A percentile compares a stretch with the other conserved stretches of the same genome.
These are phyloP conservation scores for Silene noctiflora DNA, from an alignment of 179 eudicot genomes.

Conservation along the genomic window DNA sequence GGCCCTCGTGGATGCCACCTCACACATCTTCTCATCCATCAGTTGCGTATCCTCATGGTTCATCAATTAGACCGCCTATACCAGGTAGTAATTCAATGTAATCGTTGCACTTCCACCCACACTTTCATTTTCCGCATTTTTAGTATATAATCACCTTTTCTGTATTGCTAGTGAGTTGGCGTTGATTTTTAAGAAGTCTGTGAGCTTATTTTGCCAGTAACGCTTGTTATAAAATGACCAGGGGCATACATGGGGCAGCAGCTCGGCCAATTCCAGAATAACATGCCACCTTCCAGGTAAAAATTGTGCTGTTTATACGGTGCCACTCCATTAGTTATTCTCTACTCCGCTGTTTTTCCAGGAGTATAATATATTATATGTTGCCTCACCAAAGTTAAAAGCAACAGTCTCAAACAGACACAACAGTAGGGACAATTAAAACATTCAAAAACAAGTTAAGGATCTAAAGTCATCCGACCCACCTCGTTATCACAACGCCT, in stretches of 20 bases:
- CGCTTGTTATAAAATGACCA: slow-evolving; percentile 30
- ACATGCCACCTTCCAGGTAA: slow-evolving; percentile 53
- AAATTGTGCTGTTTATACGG: not conserved
- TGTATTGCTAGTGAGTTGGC: not conserved
- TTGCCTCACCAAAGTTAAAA: too few relatives aligned
- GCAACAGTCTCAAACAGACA: too few relatives aligned
- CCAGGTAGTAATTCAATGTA: slow-evolving; percentile 32
- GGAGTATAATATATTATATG: not conserved
- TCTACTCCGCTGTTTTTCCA: not conserved
- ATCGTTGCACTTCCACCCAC: not conserved
- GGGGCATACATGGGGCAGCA: slow-evolving; percentile 61
- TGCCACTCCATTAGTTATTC: not conserved
- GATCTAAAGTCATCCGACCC: too few relatives aligned
- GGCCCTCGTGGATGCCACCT: slow-evolving; percentile 44
- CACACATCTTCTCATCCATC: slow-evolving; percentile 46
- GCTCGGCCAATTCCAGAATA: slow-evolving; percentile 24
- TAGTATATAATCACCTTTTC: not conserved
- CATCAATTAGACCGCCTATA: slow-evolving; percentile 39
- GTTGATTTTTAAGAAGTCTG: not conserved
- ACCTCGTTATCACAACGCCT: too few relatives aligned
- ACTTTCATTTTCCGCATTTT: slow-evolving; percentile 11
- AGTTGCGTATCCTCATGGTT: slow-evolving; percentile 40
- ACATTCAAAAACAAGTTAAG: too few relatives aligned
- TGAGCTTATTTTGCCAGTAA: slow-evolving; percentile 16
- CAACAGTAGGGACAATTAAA: too few relatives aligned